A percentile compares a stretch with the other conserved stretches of the same genome.
These are phyloP conservation scores for Stylonectria norvegica DNA, from an alignment of 2,329 filamentous ascomycete species.

Conservation along the genomic window DNA sequence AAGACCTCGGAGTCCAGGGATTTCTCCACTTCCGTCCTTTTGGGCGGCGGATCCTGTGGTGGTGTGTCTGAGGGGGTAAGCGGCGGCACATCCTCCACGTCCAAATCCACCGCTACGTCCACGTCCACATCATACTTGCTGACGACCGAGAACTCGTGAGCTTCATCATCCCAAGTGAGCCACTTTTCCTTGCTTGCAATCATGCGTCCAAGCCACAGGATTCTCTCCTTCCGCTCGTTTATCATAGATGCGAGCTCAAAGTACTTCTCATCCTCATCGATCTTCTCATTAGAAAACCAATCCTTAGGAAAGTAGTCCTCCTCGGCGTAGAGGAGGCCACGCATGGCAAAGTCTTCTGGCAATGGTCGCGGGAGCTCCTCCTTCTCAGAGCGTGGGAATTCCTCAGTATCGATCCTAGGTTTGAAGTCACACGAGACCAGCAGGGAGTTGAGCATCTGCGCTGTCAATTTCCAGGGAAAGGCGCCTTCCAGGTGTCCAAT, in stretches of 20 bases:
- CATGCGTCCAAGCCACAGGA: constrained; percentile 54
- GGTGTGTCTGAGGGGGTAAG: neutral
- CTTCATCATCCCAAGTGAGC: constrained; percentile 41
- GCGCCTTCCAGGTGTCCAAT: constrained; percentile 42
- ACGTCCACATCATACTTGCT: constrained; percentile 37
- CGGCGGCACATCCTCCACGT: neutral
- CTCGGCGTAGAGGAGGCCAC: constrained; percentile 59
- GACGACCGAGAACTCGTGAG: constrained; percentile 38
- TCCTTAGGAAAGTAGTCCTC: constrained; percentile 54
- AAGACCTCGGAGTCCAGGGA: neutral
- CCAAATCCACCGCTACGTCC: constrained; percentile 7
- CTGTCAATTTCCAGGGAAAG: constrained; percentile 51
- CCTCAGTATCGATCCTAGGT: constrained; percentile 37
- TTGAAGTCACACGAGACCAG: constrained; percentile 26
- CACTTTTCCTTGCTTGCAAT: constrained; percentile 43
- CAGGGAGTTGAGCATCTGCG: constrained; percentile 37
- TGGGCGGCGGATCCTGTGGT: neutral
- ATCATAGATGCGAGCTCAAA: constrained; percentile 60
- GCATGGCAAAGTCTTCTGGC: constrained; percentile 66
- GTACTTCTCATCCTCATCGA: constrained; percentile 65
- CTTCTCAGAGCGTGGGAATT: constrained; percentile 47
- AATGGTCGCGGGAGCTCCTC: constrained; percentile 51
- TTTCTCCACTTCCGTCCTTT: neutral
- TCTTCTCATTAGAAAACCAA: constrained; percentile 56
- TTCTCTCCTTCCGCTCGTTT: constrained; percentile 54